Evolutionary conservation across 2,329 filamentous ascomycete genomes (phyloP).

Genomic region (Thielaviopsis populi): DNA sequence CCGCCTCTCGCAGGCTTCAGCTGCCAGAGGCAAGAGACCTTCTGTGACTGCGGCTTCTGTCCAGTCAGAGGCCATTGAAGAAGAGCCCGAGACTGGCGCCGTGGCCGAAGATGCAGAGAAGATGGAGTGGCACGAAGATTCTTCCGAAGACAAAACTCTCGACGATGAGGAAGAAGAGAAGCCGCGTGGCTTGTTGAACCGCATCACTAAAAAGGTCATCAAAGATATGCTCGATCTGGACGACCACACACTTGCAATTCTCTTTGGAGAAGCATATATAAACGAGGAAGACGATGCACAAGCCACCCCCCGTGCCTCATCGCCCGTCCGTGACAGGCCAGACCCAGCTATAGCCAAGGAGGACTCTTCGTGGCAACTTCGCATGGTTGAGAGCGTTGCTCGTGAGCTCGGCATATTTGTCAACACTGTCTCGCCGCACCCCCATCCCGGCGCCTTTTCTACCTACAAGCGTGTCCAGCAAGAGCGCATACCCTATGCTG

Average conservation of each 20-base stretch:
- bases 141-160: constrained; percentile 41
- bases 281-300: constrained; percentile 33
- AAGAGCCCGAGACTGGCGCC: neutral
- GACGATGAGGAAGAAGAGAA: constrained; percentile 28
- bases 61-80: constrained; percentile 11
- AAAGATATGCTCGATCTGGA: constrained; percentile 84
- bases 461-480: constrained; percentile 57
- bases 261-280: constrained; percentile 69
- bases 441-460: constrained; percentile 73
- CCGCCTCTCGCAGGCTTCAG: constrained; percentile 43
- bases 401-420: constrained; percentile 74
- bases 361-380: constrained; percentile 53
- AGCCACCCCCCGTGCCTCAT: constrained; percentile 31
- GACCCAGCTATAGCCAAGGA: constrained; percentile 23
- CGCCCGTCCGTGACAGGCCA: constrained; percentile 23
- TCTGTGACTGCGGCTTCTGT: constrained; percentile 3
- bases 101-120: constrained; percentile 13
- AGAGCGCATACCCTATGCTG: constrained; percentile 59
- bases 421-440: constrained; percentile 56
- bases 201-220: constrained; percentile 74
- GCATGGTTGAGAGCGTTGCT: constrained; percentile 69
- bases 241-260: constrained; percentile 65
- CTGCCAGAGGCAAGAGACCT: constrained; percentile 18
- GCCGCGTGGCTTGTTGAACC: constrained; percentile 58
- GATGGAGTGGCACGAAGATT: constrained; percentile 20